A percentile compares a stretch with the other conserved stretches of the same genome.
These are phyloP conservation scores for Globisporangium canariense DNA, from an alignment of 352 stramenopile species.

Conservation along the genomic window DNA sequence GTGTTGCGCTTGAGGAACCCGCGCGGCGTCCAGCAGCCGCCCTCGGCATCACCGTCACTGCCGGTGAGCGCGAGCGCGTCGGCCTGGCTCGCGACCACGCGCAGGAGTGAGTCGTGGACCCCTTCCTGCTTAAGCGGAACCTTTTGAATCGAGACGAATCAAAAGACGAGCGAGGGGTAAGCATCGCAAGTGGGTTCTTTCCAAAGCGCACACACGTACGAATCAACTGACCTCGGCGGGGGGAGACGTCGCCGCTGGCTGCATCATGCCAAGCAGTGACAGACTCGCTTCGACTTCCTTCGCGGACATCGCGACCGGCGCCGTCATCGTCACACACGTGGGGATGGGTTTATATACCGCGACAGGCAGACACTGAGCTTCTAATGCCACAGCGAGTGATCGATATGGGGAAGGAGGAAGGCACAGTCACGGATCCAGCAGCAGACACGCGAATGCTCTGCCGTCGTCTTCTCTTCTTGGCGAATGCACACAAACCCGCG, in stretches of 20 bases:
- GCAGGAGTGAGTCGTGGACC: constrained; percentile 36
- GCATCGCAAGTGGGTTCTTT: background rate
- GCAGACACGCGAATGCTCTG: background rate
- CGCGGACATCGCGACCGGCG: constrained; percentile 29
- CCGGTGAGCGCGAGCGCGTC: constrained; percentile 8
- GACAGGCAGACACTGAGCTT: background rate
- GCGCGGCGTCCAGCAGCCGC: constrained; percentile 2
- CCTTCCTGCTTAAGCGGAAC: constrained; percentile 14
- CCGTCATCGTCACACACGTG: background rate
- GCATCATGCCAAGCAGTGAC: constrained; percentile 67
- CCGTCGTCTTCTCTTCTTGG: constrained; percentile 3
- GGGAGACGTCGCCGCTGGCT: constrained; percentile 9
- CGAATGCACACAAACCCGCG: background rate
- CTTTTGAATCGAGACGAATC: background rate
- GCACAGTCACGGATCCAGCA: background rate
- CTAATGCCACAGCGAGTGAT: background rate
- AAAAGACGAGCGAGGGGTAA: constrained; percentile 4
- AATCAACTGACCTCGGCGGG: constrained; percentile 10
- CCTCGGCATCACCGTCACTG: constrained; percentile 1
- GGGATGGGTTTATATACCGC: background rate
- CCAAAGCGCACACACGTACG: constrained; percentile 2
- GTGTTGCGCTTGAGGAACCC: constrained; percentile 30
- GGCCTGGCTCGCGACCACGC: constrained; percentile 34
- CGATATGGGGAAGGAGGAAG: background rate
- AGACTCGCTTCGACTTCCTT: constrained; percentile 63